Evolutionary conservation across 129 eudicot genomes (phyloP), one percentile per base, ranked within the genome.

Genomic region (Arctium minus): DNA sequence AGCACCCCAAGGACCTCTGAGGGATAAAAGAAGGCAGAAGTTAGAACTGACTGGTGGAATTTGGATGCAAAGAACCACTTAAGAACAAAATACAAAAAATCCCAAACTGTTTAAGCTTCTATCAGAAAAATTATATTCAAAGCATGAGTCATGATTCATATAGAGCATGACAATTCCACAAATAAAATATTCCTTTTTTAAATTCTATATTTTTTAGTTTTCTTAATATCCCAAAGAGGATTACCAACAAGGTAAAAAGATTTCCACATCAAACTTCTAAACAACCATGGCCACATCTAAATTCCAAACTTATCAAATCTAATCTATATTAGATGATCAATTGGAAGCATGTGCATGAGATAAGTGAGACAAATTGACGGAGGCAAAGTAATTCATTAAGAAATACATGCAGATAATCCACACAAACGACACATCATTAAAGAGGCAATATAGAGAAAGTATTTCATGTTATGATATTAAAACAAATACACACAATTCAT

Each of bases 1-100:
- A 78, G 99, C 89, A 77, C 91, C 96, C 99, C 99, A 96, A 68
- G 99, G 99, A 83, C 99, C 99, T 83, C 98, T 93, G 89, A 22
- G 70, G 72, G 72, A 68, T 50, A 86, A 83, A 4, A 50, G 73
- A 74, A 35, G 69, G 76, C 83, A 71, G 39, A 53, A 33, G 80
- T 78, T 71, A 79, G n/a, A 83, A 32, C 79, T 50, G 11, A n/a
- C 15, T 0, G 22, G 31, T 53, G 35, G 53, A 77, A 53, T 56
- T 50, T 50, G 62, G 13, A 50, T 50, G 62, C 72, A 53, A 29
- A 78, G 4, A 36, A 38, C 17, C 42, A 74, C 38, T 73, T 29
- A 73, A 18, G 8, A 38, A 3, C 1, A 27, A 11, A 13, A 33
- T n/a, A 56, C 8, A 56, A 56, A 17, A 13, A 6, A 56, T 56